These are phyloP conservation scores for Chaetomium olivaceum DNA, from an alignment of 2,329 filamentous ascomycete species.

Conservation along the genomic window DNA sequence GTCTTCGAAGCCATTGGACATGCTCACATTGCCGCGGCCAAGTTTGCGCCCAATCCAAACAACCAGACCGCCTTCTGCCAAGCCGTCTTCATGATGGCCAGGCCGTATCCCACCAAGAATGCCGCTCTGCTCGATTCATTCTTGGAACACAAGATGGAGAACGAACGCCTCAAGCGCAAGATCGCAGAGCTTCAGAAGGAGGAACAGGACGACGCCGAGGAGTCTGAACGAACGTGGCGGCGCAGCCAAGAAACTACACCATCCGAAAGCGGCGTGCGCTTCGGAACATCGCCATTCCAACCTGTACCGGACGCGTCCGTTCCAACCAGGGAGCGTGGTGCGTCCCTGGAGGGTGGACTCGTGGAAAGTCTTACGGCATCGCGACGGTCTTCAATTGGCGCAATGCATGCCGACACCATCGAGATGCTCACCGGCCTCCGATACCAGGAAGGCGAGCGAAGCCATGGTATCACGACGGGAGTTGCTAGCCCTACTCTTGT, in stretches of 20 bases:
- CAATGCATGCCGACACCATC: constrained; percentile 76
- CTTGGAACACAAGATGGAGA: constrained; percentile 94
- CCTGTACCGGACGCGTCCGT: constrained; percentile 44
- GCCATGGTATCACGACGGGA: constrained; percentile 83
- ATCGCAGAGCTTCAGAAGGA: constrained; percentile 84
- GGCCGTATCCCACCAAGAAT: constrained; percentile 87
- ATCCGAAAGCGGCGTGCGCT: constrained; percentile 44
- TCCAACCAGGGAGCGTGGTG: constrained; percentile 66
- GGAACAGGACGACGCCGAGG: constrained; percentile 76
- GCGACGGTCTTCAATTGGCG: constrained; percentile 70
- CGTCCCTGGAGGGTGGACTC: constrained; percentile 70
- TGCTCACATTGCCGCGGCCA: constrained; percentile 76
- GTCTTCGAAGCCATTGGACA: constrained; percentile 94
- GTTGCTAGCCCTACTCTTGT: constrained; percentile 78
- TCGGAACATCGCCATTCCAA: constrained; percentile 14
- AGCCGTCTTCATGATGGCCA: constrained; percentile 90
- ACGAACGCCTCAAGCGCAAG: constrained; percentile 79
- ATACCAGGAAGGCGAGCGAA: constrained; percentile 86
- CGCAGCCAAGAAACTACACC: constrained; percentile 60
- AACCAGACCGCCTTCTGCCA: constrained; percentile 73
- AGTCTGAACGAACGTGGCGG: constrained; percentile 60
- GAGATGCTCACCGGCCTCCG: constrained; percentile 89
- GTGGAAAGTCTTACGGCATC: constrained; percentile 66
- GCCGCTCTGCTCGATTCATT: constrained; percentile 85
- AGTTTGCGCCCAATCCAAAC: constrained; percentile 61